These are phyloP conservation scores for Phytophthora meadii DNA, from an alignment of 352 stramenopile species.

Conservation along the genomic window DNA sequence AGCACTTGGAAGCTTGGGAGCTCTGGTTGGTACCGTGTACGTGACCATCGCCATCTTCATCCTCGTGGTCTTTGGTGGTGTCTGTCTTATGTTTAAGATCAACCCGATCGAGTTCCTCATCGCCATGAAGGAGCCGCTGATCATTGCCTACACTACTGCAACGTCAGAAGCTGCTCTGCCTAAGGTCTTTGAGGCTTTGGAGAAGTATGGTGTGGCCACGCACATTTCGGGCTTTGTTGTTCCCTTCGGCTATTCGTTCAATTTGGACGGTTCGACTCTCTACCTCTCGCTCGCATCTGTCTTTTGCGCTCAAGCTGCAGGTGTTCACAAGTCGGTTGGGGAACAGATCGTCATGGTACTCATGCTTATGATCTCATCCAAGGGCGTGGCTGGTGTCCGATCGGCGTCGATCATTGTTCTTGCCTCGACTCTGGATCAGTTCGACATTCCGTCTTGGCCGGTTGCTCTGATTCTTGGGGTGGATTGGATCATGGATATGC, in stretches of 20 bases:
- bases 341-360: constrained; percentile 71
- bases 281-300: constrained; percentile 57
- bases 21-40: constrained; percentile 56
- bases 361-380: constrained; percentile 70
- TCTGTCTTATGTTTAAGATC: constrained; percentile 60
- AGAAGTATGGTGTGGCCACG: constrained; percentile 56
- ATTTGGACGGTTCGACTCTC: constrained; percentile 60
- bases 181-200: constrained; percentile 65
- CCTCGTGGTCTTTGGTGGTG: constrained; percentile 48
- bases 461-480: constrained; percentile 62
- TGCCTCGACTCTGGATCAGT: constrained; percentile 57
- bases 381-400: constrained; percentile 61
- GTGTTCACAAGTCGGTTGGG: constrained; percentile 51
- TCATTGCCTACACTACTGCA: constrained; percentile 69
- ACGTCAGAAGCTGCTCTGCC: constrained; percentile 61
- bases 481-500: constrained; percentile 73
- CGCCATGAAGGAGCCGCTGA: constrained; percentile 56
- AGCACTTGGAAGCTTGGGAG: constrained; percentile 43
- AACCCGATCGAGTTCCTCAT: constrained; percentile 50
- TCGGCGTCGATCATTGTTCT: constrained; percentile 57
- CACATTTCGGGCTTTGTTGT: constrained; percentile 67
- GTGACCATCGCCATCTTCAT: constrained; percentile 58
- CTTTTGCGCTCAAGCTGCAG: constrained; percentile 63
- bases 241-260: constrained; percentile 74
- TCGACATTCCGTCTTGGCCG: constrained; percentile 63